Percentiles rank a stretch among this genome's conserved stretches.
These are phyloP conservation scores for Xylaria sp. DNA, from an alignment of 2,329 filamentous ascomycete genomes.

Conservation along the genomic window DNA sequence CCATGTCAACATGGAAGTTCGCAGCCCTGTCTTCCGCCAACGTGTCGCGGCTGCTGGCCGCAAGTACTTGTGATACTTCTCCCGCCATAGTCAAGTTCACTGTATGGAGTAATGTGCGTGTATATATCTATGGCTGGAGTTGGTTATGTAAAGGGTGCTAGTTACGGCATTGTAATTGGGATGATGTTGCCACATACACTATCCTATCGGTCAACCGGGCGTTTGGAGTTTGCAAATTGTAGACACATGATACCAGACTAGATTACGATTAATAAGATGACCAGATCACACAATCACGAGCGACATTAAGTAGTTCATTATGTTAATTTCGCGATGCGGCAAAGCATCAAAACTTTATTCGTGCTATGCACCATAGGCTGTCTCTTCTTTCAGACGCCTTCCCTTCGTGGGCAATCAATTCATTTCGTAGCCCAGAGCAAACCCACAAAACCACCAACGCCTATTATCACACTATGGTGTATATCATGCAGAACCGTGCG, in stretches of 20 bases:
- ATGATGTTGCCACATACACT: neutral
- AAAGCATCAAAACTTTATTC: constrained; percentile 45
- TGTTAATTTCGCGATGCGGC: constrained; percentile 39
- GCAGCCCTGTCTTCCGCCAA: constrained; percentile 84
- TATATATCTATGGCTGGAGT: neutral
- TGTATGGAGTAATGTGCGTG: neutral
- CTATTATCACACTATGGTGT: constrained; percentile 44
- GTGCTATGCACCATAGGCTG: constrained; percentile 40
- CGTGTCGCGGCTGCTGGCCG: constrained; percentile 87
- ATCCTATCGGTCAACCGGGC: constrained; percentile 9
- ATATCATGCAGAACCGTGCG: constrained; percentile 48
- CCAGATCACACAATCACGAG: neutral
- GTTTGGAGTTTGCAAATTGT: constrained; percentile 37
- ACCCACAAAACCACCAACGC: constrained; percentile 48
- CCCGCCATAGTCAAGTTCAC: neutral
- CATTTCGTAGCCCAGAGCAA: constrained; percentile 45
- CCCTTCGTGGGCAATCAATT: constrained; percentile 38
- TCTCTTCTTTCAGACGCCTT: constrained; percentile 42
- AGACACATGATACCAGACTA: constrained; percentile 26
- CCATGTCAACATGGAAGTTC: constrained; percentile 82
- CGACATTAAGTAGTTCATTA: neutral
- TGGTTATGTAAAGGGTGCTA: neutral
- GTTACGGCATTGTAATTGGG: no score
- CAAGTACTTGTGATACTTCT: constrained; percentile 77
- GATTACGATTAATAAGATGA: neutral